Conservation (phyloP, 2,329 filamentous ascomycete species). For the Amauroascus verrucosus region DNA sequence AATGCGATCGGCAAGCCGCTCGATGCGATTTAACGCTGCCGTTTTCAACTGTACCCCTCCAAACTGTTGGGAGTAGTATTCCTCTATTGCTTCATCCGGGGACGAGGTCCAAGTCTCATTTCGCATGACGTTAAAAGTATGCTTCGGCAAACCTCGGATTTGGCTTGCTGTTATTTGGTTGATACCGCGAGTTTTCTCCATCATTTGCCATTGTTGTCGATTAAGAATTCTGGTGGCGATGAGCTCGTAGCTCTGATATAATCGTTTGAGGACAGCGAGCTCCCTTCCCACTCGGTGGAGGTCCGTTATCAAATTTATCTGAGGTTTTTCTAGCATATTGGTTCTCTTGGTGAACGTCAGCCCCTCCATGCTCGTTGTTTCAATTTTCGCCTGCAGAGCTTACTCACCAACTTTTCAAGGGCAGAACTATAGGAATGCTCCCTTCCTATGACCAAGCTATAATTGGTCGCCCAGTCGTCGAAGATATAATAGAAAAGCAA, state of each 20-base stretch:
- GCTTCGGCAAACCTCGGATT: constrained; percentile 2
- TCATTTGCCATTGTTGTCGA: constrained; percentile 34
- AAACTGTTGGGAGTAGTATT: constrained; percentile 6
- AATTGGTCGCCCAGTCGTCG: constrained; percentile 56
- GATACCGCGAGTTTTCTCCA: constrained; percentile 25
- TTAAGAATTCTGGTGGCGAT: constrained; percentile 54
- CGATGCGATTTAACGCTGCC: constrained; percentile 49
- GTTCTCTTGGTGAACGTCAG: constrained; percentile 30
- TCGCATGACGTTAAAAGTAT: constrained; percentile 1
- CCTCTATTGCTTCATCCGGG: not conserved
- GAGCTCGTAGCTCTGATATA: constrained; percentile 52
- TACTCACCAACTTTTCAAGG: constrained; percentile 43
- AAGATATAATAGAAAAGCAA: constrained; percentile 59
- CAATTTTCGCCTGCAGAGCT: not conserved
- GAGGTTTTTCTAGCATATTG: constrained; percentile 46
- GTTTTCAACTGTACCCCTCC: constrained; percentile 36
- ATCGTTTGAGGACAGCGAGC: constrained; percentile 49
- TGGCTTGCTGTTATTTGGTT: constrained; percentile 12
- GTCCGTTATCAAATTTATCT: constrained; percentile 37
- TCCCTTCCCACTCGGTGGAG: constrained; percentile 53
- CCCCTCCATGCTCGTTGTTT: not conserved
- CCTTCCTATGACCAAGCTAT: constrained; percentile 48
- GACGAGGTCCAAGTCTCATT: constrained; percentile 2
- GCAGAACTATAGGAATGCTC: constrained; percentile 42
- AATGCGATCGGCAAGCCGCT: constrained; percentile 51